A percentile compares a stretch with the other conserved stretches of the same genome.
phyloP scores from a whole-genome alignment of 2,329 filamentous ascomycete species.

The Sclerotinia borealis region DNA sequence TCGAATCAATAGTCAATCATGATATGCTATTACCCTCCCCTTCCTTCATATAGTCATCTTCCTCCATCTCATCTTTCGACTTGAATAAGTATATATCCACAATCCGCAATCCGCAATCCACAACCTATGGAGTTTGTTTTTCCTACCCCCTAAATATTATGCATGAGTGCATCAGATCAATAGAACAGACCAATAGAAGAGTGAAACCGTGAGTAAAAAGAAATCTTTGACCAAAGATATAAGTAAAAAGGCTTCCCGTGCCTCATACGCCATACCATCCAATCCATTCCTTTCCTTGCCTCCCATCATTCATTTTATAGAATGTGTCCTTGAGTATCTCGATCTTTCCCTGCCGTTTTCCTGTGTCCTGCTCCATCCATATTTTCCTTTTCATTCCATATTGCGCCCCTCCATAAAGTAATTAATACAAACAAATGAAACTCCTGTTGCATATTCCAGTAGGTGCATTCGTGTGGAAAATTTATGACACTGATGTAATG shows the following conservation, averaged over 20 bases:
- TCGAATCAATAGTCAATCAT: not conserved
- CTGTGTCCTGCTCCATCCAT: not conserved
- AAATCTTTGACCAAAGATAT: not conserved
- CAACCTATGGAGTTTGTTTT: not conserved
- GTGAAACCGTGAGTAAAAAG: not conserved
- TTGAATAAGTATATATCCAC: not conserved
- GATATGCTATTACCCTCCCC: no score
- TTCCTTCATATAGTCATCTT: not conserved
- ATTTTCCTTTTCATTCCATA: not conserved
- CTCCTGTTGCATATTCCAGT: not conserved
- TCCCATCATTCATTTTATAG: slow-evolving; percentile 3
- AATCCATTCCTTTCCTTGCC: not conserved
- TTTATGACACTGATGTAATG: slow-evolving; percentile 30
- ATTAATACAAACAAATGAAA: slow-evolving; percentile 6
- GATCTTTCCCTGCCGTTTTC: not conserved
- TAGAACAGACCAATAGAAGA: not conserved
- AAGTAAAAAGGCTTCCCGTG: not conserved
- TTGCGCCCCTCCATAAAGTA: not conserved
- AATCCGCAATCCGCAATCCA: no score
- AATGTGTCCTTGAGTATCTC: not conserved
- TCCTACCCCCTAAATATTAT: not conserved
- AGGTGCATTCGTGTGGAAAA: not conserved
- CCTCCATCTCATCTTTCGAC: not conserved
- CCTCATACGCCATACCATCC: not conserved
- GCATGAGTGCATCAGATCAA: not conserved